Evolutionary conservation across 768 basidiomycete genomes (phyloP).

Genomic region (Artomyces pyxidatus): DNA sequence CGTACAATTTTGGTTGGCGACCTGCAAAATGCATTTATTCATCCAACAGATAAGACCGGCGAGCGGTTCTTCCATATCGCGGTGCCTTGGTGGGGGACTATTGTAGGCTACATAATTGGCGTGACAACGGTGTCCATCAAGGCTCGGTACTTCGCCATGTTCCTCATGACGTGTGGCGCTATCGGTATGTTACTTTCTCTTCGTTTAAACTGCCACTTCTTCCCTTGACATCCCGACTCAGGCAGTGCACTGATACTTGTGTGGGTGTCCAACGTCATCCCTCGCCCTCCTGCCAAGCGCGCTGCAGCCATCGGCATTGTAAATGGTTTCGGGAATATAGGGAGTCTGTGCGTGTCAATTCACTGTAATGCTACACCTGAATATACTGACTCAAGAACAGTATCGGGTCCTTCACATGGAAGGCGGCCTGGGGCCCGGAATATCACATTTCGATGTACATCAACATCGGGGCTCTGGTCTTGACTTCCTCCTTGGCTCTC

Average conservation of each 20-base stretch:
- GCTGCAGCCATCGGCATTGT: conserved; percentile 55
- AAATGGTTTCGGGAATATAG: conserved; percentile 52
- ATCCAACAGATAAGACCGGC: conserved; percentile 40
- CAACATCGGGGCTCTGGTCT: conserved; percentile 25
- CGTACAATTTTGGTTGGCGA: conserved; percentile 1
- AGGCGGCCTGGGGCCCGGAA: conserved; percentile 48
- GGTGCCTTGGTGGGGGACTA: conserved; percentile 51
- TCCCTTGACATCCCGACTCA: too few species aligned
- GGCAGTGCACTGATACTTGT: conserved; percentile 40
- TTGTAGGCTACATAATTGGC: conserved; percentile 54
- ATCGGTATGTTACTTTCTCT: conserved; percentile 21
- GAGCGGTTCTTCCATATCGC: conserved; percentile 58
- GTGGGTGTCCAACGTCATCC: conserved; percentile 55
- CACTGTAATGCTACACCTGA: background rate
- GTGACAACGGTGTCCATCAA: conserved; percentile 41
- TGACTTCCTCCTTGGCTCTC: conserved; percentile 25
- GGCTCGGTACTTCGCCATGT: conserved; percentile 53
- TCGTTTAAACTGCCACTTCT: background rate
- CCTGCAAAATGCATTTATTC: background rate
- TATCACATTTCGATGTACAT: conserved; percentile 60
- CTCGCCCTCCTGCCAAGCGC: conserved; percentile 50
- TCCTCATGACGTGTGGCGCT: conserved; percentile 55
- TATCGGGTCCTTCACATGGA: conserved; percentile 57
- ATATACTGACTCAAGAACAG: conserved; percentile 22
- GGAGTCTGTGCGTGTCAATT: conserved; percentile 40